phyloP scores from a whole-genome alignment of 768 basidiomycete genomes.

The Lactifluus piperatus region DNA sequence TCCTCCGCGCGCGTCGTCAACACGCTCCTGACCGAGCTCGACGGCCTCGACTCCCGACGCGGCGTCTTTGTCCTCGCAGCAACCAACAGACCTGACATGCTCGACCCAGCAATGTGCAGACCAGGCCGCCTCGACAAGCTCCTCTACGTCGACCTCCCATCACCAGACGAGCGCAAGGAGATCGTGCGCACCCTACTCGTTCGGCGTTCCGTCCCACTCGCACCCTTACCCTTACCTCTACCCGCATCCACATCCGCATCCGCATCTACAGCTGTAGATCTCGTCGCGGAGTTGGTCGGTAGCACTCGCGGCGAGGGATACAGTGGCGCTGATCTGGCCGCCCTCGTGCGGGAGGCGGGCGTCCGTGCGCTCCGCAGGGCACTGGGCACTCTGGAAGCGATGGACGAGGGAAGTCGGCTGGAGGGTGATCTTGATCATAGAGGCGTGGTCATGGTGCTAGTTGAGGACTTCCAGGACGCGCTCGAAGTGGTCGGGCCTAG shows the following conservation, averaged over 20 bases:
- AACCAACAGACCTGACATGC: constrained; percentile 94
- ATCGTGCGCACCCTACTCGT: constrained; percentile 66
- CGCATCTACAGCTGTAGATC: constrained; percentile 25
- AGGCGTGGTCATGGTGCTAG: constrained; percentile 37
- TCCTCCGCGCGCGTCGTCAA: constrained; percentile 91
- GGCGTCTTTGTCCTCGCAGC: constrained; percentile 91
- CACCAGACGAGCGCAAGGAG: constrained; percentile 64
- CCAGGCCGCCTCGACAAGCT: constrained; percentile 92
- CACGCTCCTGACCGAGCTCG: constrained; percentile 88
- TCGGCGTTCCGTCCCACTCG: constrained; percentile 56
- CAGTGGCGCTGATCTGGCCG: constrained; percentile 86
- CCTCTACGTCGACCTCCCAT: constrained; percentile 85
- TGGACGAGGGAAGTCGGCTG: constrained; percentile 34
- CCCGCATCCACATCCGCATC: too few species aligned
- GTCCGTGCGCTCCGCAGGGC: constrained; percentile 69
- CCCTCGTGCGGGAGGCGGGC: constrained; percentile 83
- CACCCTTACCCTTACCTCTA: too few species aligned
- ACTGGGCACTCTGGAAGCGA: constrained; percentile 56
- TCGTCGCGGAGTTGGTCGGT: constrained; percentile 37
- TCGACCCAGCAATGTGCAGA: constrained; percentile 97
- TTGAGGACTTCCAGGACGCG: constrained; percentile 65
- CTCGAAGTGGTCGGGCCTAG: constrained; percentile 79
- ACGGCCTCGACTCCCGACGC: constrained; percentile 81
- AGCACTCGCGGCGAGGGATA: constrained; percentile 70
- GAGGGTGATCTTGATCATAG: not conserved